A percentile compares a stretch with the other conserved stretches of the same genome.
Conservation (phyloP, 2,329 filamentous ascomycete genomes). For the Chalaropsis ovoidea region DNA sequence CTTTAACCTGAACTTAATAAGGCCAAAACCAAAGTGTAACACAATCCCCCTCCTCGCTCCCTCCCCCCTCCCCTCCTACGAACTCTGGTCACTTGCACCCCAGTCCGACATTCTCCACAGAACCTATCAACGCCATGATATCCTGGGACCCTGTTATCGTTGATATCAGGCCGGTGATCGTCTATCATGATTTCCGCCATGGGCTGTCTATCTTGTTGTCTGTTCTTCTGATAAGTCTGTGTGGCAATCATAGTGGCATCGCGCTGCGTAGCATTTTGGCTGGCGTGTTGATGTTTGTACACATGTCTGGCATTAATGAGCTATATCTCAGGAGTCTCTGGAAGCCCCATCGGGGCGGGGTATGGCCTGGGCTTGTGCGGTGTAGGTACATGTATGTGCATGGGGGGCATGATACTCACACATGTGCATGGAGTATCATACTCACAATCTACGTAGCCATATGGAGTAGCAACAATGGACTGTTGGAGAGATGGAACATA, state of each 20-base stretch:
- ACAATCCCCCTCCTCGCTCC: neutral
- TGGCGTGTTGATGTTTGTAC: neutral
- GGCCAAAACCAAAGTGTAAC: neutral
- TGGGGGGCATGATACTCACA: neutral
- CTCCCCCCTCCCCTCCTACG: neutral
- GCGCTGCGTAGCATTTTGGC: neutral
- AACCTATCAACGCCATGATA: conserved; percentile 12
- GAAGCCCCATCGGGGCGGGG: neutral
- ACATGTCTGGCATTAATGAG: neutral
- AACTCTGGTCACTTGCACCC: neutral
- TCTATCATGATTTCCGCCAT: neutral
- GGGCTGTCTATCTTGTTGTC: neutral
- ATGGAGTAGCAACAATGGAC: neutral
- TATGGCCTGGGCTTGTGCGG: neutral
- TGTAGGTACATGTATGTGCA: neutral
- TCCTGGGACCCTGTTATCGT: conserved; percentile 4
- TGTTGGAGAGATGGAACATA: neutral
- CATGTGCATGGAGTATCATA: neutral
- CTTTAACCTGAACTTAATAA: neutral
- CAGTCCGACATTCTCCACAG: conserved; percentile 8
- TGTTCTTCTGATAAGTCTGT: neutral
- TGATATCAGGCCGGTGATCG: neutral
- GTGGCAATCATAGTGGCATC: neutral
- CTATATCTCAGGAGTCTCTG: neutral
- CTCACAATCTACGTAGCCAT: neutral